phyloP scores from a whole-genome alignment of 192 early-diverging fungal genomes.

The Chytriomyces sp. region DNA sequence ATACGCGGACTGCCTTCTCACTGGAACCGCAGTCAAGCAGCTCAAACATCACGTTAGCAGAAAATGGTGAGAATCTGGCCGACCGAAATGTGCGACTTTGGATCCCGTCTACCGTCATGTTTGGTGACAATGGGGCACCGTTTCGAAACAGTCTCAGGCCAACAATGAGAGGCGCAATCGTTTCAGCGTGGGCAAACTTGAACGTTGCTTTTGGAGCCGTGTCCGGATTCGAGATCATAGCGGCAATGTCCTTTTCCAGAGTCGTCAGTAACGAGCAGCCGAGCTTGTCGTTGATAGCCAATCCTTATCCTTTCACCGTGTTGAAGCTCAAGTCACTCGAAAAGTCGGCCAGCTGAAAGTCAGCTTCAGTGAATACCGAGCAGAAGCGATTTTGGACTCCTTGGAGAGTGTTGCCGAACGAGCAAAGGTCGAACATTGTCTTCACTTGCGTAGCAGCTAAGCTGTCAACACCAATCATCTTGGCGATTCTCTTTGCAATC shows the following conservation, averaged over 20 bases:
- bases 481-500: constrained; percentile 16
- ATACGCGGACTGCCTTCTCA: constrained; percentile 24
- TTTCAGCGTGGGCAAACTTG: constrained; percentile 43
- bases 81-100: constrained; percentile 21
- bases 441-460: constrained; percentile 12
- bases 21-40: constrained; percentile 29
- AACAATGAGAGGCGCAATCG: constrained; percentile 36
- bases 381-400: constrained; percentile 37
- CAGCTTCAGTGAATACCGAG: constrained; percentile 36
- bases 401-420: constrained; percentile 43
- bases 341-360: constrained; percentile 32
- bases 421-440: constrained; percentile 41
- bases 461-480: constrained; percentile 3
- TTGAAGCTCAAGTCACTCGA: constrained; percentile 29
- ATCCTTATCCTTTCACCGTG: constrained; percentile 20
- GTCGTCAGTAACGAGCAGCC: constrained; percentile 42
- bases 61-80: constrained; percentile 34
- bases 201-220: constrained; percentile 24
- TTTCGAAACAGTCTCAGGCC: constrained; percentile 39
- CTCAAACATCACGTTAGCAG: constrained; percentile 42
- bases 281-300: constrained; percentile 32
- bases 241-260: constrained; percentile 32
- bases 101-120: constrained; percentile 33
- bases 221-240: neutral
- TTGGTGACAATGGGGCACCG: constrained; percentile 1